Conservation (phyloP, 2,329 filamentous ascomycete genomes). For the Myotisia sp. region DNA sequence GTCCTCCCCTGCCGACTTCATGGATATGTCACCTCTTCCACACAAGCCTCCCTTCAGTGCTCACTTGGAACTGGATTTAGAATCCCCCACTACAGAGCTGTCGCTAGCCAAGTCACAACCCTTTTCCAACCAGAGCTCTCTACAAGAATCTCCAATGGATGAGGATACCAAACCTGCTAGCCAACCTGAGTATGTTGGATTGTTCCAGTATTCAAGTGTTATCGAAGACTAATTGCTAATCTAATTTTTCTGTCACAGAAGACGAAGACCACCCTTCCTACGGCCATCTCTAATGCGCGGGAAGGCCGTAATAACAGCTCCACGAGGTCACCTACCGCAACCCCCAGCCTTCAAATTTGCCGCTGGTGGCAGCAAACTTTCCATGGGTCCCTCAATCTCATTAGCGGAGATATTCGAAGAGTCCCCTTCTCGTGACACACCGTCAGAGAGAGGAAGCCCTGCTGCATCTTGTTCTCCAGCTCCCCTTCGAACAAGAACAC, state of each 20-base stretch:
- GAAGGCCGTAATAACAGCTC: conserved; percentile 58
- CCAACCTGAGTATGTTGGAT: conserved; percentile 23
- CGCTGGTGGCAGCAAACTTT: conserved; percentile 36
- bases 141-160: conserved; percentile 28
- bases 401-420: conserved; percentile 68
- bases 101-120: conserved; percentile 31
- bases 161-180: conserved; percentile 15
- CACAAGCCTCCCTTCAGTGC: conserved; percentile 62
- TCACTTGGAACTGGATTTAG: conserved; percentile 46
- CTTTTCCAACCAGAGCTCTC: conserved; percentile 27
- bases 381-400: conserved; percentile 48
- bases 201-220: conserved; percentile 1
- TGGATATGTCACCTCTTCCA: conserved; percentile 88
- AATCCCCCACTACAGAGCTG: conserved; percentile 54
- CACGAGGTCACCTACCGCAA: conserved; percentile 45
- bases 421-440: conserved; percentile 53
- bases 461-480: conserved; percentile 41
- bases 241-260: conserved; percentile 30
- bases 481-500: conserved; percentile 47
- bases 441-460: conserved; percentile 45
- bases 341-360: conserved; percentile 66
- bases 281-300: conserved; percentile 60
- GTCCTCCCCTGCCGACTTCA: conserved; percentile 60
- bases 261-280: conserved; percentile 52
- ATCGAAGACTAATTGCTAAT: not conserved